Base-by-base conservation (phyloP, 305 asterid species). In the Caryopteris hybrid region DNA sequence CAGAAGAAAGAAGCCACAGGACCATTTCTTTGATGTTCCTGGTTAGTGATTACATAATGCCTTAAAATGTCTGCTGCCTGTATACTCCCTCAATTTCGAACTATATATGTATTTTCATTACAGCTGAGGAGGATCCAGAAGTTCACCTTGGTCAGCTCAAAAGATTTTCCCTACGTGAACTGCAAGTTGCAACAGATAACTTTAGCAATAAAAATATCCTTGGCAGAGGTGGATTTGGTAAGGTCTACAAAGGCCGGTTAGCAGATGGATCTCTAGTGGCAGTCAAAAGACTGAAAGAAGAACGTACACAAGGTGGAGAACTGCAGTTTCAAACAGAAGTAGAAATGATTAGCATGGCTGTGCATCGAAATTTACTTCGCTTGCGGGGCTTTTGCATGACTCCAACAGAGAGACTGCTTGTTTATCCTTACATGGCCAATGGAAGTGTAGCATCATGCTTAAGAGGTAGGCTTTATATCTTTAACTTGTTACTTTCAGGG, bases 341-440 rank as follows among this genome's bases (percentile, higher is more conserved):
- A 51, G 92, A 86, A 72, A 86, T 86, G 92, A 86, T 86, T 66
- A 86, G 92, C 85, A 83, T 86, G 92, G 92, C 92, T 8, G 92
- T 86, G 55, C 92, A 86, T 70, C 84, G 89, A 33, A 86, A 86
- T 77, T 75, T 86, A 70, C 92, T 86, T 41, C 80, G 89, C 33
- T 68, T 86, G 74, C 86, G 86, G 52, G 92, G 92, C 56, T 86
- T 86, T 70, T 86, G 92, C 70, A 86, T 83, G 92, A 83, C 92
- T 0, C 92, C 89, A 50, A 86, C 89, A 16, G 91, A 85, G 72
- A 77, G 89, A 58, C 66, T 85, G 70, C 91, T 85, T n/a, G 90
- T 82, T 76, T 85, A 86, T 82, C 92, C 92, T 51, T 86, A 75
- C 52, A 86, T 86, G 92, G 92, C 79, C 70, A 83, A 86, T 71